phyloP scores from a whole-genome alignment of 2,329 filamentous ascomycete species.

The Albifimbria verrucaria region DNA sequence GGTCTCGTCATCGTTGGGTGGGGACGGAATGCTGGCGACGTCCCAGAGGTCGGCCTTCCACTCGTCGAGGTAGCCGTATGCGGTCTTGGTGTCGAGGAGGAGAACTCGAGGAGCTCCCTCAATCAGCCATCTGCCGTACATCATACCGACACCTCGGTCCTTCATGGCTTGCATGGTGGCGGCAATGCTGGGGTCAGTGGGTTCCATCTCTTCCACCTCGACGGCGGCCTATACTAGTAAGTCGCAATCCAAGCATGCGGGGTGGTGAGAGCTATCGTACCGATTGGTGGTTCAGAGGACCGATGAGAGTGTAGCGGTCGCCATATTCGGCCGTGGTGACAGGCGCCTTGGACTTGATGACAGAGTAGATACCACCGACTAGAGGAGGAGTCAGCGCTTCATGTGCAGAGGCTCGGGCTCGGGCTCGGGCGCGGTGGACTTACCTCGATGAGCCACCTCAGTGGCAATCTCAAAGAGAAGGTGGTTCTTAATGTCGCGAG shows the following conservation, averaged over 20 bases:
- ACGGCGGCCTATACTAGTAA: slow-evolving; percentile 72
- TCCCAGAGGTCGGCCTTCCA: slow-evolving; percentile 98
- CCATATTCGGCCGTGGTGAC: slow-evolving; percentile 99
- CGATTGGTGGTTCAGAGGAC: slow-evolving; percentile 86
- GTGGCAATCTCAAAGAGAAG: slow-evolving; percentile 95
- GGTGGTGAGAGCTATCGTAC: slow-evolving; percentile 45
- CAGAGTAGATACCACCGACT: slow-evolving; percentile 99
- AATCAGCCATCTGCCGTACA: slow-evolving; percentile 97
- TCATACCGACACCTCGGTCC: slow-evolving; percentile 80
- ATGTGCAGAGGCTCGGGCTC: not conserved
- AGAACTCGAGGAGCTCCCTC: slow-evolving; percentile 92
- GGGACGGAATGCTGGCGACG: slow-evolving; percentile 87
- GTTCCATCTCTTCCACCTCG: slow-evolving; percentile 91
- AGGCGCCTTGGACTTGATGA: slow-evolving; percentile 97
- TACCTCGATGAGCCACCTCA: slow-evolving; percentile 94
- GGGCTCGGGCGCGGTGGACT: slow-evolving; percentile 20
- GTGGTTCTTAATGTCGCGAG: slow-evolving; percentile 86
- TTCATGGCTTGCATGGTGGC: slow-evolving; percentile 90
- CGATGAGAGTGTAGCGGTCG: slow-evolving; percentile 91
- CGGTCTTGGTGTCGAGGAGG: slow-evolving; percentile 91
- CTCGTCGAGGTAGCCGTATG: slow-evolving; percentile 86
- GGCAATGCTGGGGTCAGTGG: slow-evolving; percentile 73
- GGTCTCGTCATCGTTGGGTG: slow-evolving; percentile 86
- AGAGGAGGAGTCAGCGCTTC: not conserved
- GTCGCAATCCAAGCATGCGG: slow-evolving; percentile 9